These are phyloP conservation scores for Ogataea siamensis DNA, from an alignment of 805 yeast species.

Conservation along the genomic window DNA sequence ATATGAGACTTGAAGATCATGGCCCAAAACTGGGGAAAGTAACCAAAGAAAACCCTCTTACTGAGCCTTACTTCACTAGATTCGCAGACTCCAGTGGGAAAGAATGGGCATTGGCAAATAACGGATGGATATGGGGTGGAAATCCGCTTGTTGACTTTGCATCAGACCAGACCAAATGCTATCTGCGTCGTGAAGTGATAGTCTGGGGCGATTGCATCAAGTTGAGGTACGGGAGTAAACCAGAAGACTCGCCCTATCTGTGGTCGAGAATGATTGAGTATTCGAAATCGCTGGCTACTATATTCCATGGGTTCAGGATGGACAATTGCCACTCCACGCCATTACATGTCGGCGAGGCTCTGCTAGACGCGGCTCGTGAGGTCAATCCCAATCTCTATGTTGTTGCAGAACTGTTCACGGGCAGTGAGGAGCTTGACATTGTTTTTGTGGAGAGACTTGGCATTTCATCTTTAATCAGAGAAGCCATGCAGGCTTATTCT, in stretches of 20 bases:
- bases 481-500: slow-evolving; percentile 96
- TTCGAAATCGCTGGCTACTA: slow-evolving; percentile 63
- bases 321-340: slow-evolving; percentile 98
- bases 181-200: slow-evolving; percentile 86
- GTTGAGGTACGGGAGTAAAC: slow-evolving; percentile 74
- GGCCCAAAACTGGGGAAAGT: slow-evolving; percentile 82
- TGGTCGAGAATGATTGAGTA: slow-evolving; percentile 89
- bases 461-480: slow-evolving; percentile 84
- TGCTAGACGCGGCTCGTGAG: slow-evolving; percentile 82
- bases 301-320: slow-evolving; percentile 85
- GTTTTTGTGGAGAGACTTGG: slow-evolving; percentile 89
- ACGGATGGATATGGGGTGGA: slow-evolving; percentile 99
- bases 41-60: slow-evolving; percentile 55
- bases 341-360: slow-evolving; percentile 84
- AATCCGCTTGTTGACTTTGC: slow-evolving; percentile 94
- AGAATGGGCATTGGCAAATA: slow-evolving; percentile 77
- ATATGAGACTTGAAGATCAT: slow-evolving; percentile 68
- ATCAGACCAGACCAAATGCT: slow-evolving; percentile 70
- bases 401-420: slow-evolving; percentile 92
- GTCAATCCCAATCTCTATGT: slow-evolving; percentile 85
- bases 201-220: slow-evolving; percentile 98
- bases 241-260: slow-evolving; percentile 81
- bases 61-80: slow-evolving; percentile 87
- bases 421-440: slow-evolving; percentile 87
- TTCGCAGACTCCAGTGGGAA: slow-evolving; percentile 54